Base-by-base conservation (phyloP, 2,329 filamentous ascomycete genomes). In the Cordyceps fumosorosea region DNA sequence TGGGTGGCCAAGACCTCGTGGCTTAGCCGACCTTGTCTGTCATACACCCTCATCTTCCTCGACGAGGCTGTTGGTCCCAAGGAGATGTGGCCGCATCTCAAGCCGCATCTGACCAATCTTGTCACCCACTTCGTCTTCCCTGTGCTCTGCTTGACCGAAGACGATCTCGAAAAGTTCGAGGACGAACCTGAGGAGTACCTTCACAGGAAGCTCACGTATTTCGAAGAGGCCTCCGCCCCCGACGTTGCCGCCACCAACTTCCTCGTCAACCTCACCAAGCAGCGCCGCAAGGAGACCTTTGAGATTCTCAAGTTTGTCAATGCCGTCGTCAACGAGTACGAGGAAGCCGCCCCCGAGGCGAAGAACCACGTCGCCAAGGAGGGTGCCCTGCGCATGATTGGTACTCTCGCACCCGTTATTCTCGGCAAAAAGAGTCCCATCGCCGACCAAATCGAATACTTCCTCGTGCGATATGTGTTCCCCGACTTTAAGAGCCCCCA, bases 371-470 rank as follows among this genome's bases (percentile, higher is more conserved):
- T 96, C 59, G 91, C 95, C 73, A 99, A 99, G 81, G 95, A 99
- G 75, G 95, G 95, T 70, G 95, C 95, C 54, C 77, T 99, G 71
- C 85, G 95, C 65, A 98, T 99, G 91, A 98, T 99, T 71, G 95
- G 93, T 29, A 97, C 93, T 0, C 80, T 99, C 53, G 91, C 95
- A 0, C 90, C 91, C 37, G 93, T 99, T 58, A 96, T 99, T 55
- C 82, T 99, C 42, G 91, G 92, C 68, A 99, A 98, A 83, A 98
- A 98, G 83, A 97, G 93, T 71, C 95, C 95, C 1, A 97, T 99
- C 67, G 95, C 93, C 42, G 90, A 96, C 71, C 92, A 98, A 75
- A 93, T 98, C 62, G 95, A 99, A 76, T 97, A 96, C 76, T 99
- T 99, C 81, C 89, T 99, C 67, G 93, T 98, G 59, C 90, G 93